Evolutionary conservation across 1,284 basidiomycete genomes (phyloP), one percentile per base, ranked within the genome.

Genomic region (Tremellales sp.): DNA sequence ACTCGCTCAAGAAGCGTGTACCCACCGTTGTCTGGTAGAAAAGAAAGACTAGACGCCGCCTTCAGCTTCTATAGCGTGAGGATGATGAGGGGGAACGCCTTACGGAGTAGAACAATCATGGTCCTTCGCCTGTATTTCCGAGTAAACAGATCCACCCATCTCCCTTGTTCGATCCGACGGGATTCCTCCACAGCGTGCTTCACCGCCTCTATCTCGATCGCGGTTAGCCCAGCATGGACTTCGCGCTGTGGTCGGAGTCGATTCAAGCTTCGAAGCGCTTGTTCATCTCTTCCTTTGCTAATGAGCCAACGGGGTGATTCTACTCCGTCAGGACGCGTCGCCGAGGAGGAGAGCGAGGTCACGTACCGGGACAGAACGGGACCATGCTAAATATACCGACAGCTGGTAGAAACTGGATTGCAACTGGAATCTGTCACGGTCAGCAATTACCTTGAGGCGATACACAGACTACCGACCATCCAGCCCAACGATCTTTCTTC

Each of bases 261-360:
- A 22, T 52, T 45, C 17, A 64, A 52, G n/a, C 31, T 42, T 19
- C 49, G 41, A n/a, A 61, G 29, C 13, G 60, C 60, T 6, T 43
- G 26, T 10, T 46, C 57, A 3, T 49, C 45, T 7, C 44, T 15
- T 1, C 58, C 58, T 21, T 57, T 40, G 6, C 11, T 21, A 3
- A 63, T 36, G 24, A 63, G 53, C 61, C 58, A 63, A 8, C 61
- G 54, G 1, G 61, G 61, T 3, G 61, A 63, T 37, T 63, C 61
- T 13, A 52, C 49, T n/a, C n/a, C 10, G 29, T 31, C 15, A 15
- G n/a, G 8, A 8, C 8, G 29, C 15, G 10, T 31, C 15, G 29
- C 8, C 8, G 8, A 8, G 8, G 15, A 31, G 10, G 29, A n/a
- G 46, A 37, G 15, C 43, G 10, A 39, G 3, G 29, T 31, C 8